Evolutionary conservation across 495 filamentous ascomycete genomes (phyloP), one percentile per base, ranked within the genome.

Genomic region (Pyrenula aspistea): DNA sequence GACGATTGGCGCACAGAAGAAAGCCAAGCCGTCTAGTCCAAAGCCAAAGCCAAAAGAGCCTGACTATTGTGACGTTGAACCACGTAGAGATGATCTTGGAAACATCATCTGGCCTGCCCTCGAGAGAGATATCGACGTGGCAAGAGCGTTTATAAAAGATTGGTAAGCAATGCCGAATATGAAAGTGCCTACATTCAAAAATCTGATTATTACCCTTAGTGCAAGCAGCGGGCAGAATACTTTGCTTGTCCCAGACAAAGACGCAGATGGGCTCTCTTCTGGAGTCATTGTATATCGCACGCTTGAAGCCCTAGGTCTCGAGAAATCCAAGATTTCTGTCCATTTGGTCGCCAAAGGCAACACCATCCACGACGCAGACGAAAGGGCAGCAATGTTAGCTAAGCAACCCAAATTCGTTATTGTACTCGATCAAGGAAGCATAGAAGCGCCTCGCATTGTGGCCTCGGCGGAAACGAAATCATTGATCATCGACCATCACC

Each of bases 401-500:
- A 65, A 71, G 31, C 54, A 67, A 21, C 76, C 82, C 2, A 62
- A 66, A 15, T 82, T 75, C 54, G 70, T 83, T 50, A 79, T 85
- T 56, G 69, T 84, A 10, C 67, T 84, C 1, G 82, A 83, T 62
- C 82, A 85, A 62, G 82, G 82, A 22, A 77, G 75, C 22, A 68
- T 73, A 12, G 66, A 65, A 25, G 71, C 73, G 1, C 74, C 74
- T 20, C 72, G 78, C 4, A 57, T 83, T 20, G 65, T 80, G 19
- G 66, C 68, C 51, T 56, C 66, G n/a, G 36, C 60, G 1, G 61
- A 69, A 51, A 54, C 68, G 42, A 71, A 68, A 42, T 65, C 67
- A 11, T 60, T 85, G 11, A 61, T 85, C 2, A 83, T 85, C 59
- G 82, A 84, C 57, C 82, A 85, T 57, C 82, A 85, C 60, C 60